These are phyloP conservation scores for Sporothrix pallida DNA, from an alignment of 2,329 filamentous ascomycete species.

Conservation along the genomic window DNA sequence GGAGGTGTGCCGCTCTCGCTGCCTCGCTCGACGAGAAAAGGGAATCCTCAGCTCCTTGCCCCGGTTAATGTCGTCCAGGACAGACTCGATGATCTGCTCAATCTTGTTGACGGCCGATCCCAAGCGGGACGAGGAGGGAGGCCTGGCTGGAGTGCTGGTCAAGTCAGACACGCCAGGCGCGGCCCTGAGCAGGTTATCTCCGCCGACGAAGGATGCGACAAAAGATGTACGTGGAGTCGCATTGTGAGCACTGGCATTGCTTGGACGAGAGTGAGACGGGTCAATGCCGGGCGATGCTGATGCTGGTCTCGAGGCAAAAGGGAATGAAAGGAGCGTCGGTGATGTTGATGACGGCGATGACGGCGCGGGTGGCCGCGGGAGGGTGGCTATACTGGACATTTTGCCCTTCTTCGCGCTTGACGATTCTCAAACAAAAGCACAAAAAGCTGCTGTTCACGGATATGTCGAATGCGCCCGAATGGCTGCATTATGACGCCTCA, in stretches of 20 bases:
- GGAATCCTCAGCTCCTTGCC: slow-evolving; percentile 54
- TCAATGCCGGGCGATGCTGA: background rate
- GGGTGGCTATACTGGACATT: background rate
- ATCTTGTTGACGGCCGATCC: slow-evolving; percentile 56
- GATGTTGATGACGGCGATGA: background rate
- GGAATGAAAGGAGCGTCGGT: background rate
- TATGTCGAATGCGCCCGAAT: too few relatives aligned
- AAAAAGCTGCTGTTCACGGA: too few relatives aligned
- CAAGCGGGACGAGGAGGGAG: background rate
- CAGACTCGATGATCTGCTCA: slow-evolving; percentile 59
- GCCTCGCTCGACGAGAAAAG: slow-evolving; percentile 46
- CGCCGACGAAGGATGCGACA: too few relatives aligned
- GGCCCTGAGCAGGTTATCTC: background rate
- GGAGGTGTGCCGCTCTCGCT: background rate
- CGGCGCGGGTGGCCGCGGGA: background rate
- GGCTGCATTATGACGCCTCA: too few relatives aligned
- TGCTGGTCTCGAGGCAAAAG: background rate
- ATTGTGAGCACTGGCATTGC: background rate
- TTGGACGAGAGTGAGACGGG: background rate
- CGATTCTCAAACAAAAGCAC: too few relatives aligned
- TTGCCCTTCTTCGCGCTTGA: too few relatives aligned
- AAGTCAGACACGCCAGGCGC: background rate
- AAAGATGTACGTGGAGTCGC: background rate
- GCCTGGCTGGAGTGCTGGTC: background rate
- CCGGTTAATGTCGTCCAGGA: slow-evolving; percentile 54